Conservation (phyloP, 75 land plant genomes). For the Pinus taeda region DNA sequence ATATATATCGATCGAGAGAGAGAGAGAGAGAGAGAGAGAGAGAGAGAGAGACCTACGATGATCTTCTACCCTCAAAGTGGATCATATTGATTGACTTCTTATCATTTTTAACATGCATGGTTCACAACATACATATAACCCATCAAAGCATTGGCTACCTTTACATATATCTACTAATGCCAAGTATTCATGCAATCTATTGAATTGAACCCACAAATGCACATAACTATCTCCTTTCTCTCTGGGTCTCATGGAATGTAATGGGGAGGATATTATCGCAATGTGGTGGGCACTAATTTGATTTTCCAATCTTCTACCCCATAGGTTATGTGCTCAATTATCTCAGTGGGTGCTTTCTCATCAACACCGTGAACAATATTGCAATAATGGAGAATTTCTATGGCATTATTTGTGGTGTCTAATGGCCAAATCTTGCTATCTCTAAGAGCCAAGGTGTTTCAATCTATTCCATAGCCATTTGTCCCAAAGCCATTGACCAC, state of each 20-base stretch:
- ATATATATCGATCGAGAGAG: no score
- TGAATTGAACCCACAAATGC: conserved; percentile 47
- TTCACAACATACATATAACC: not conserved
- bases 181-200: conserved; percentile 20
- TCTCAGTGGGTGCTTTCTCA: not conserved
- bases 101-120: no score
- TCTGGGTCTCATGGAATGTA: conserved; percentile 34
- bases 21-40: no score
- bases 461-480: not conserved
- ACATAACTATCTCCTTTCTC: conserved; percentile 28
- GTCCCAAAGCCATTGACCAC: not conserved
- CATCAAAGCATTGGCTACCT: conserved; percentile 35
- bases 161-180: conserved; percentile 32
- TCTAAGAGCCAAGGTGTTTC: conserved; percentile 6
- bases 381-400: conserved; percentile 5
- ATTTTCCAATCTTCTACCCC: not conserved
- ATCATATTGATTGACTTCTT: no score
- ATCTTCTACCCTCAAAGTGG: no score
- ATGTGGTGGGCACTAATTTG: conserved; percentile 1
- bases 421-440: conserved; percentile 6
- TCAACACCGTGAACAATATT: not conserved
- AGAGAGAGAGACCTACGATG: no score
- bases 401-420: not conserved
- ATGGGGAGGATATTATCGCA: conserved; percentile 35
- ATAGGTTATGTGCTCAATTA: not conserved